phyloP scores from a whole-genome alignment of 1,139 yeast genomes.

The Candida albicans region DNA sequence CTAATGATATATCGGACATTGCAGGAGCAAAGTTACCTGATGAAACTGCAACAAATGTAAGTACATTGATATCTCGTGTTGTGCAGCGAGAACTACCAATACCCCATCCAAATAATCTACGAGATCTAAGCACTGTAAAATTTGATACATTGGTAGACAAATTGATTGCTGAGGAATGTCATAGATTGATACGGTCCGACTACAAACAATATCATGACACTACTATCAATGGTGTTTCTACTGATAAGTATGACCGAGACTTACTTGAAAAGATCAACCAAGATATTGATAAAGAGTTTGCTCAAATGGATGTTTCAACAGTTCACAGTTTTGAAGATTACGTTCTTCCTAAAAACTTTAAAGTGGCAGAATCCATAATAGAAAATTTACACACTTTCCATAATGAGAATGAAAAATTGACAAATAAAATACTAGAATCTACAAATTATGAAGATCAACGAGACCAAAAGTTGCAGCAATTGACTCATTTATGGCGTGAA shows the following conservation, averaged over 20 bases:
- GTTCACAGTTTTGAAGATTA: neutral
- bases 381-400: slow-evolving; percentile 11
- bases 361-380: slow-evolving; percentile 9
- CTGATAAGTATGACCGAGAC: slow-evolving; percentile 46
- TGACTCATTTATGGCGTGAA: neutral
- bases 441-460: neutral
- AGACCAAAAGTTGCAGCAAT: neutral
- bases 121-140: slow-evolving; percentile 3
- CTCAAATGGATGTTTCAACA: neutral
- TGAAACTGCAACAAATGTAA: slow-evolving; percentile 26
- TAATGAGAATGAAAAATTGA: neutral
- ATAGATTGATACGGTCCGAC: slow-evolving; percentile 49
- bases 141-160: slow-evolving; percentile 16
- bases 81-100: slow-evolving; percentile 51
- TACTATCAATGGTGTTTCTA: slow-evolving; percentile 19
- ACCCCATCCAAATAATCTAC: slow-evolving; percentile 35
- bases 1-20: slow-evolving; percentile 19
- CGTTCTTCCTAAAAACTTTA: slow-evolving; percentile 7
- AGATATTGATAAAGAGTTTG: slow-evolving; percentile 29
- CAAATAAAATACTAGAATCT: neutral
- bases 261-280: slow-evolving; percentile 23
- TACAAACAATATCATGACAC: slow-evolving; percentile 33
- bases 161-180: slow-evolving; percentile 38
- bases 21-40: slow-evolving; percentile 23
- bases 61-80: slow-evolving; percentile 42